Evolutionary conservation across 2,329 filamentous ascomycete species (phyloP), one percentile per base, ranked within the genome.

Genomic region (Hymenoscyphus repandus): DNA sequence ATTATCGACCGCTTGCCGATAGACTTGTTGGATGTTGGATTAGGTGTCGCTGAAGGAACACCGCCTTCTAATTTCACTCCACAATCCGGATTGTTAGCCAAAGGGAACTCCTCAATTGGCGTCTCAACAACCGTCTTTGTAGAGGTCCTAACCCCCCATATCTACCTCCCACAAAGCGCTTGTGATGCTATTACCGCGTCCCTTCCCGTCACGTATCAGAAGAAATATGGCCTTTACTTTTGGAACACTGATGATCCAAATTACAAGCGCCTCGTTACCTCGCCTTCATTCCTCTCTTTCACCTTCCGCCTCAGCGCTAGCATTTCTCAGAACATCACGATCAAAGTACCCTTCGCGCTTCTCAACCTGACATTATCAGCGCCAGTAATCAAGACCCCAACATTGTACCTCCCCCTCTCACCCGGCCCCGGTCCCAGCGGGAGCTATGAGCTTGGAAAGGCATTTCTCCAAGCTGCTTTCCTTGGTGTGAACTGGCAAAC

Each of bases 401-500:
- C 52, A 6, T 31, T 22, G 12, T 60, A 58, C 20, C 41, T 59
- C 17, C 58, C 56, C 1, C 47, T 41, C 6, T n/a, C 15, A 20
- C 44, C 44, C 1, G 11, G 37, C 9, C 47, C 51, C 11, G 31
- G 41, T 17, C 32, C 49, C 12, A 46, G 41, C n/a, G 31, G 33
- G 17, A 37, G 10, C 30, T 59, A 53, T 50, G 49, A 46, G 7
- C 62, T 70, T n/a, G 67, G 68, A 5, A 62, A 65, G 37, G 63
- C 66, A 6, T 70, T 71, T 52, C 51, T 70, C 1, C 69, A 70
- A 57, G 65, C 66, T 1, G 64, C 68, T 2, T 70, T 70, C 46
- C 46, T 70, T 2, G 67, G 63, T 6, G 58, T 62, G 12, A 65
- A 65, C 34, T 66, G 58, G 55, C 48, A 62, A n/a, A 47, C 46